Conservation (phyloP, 1,284 basidiomycete species). For the Phellopilus nigrolimitatus region DNA sequence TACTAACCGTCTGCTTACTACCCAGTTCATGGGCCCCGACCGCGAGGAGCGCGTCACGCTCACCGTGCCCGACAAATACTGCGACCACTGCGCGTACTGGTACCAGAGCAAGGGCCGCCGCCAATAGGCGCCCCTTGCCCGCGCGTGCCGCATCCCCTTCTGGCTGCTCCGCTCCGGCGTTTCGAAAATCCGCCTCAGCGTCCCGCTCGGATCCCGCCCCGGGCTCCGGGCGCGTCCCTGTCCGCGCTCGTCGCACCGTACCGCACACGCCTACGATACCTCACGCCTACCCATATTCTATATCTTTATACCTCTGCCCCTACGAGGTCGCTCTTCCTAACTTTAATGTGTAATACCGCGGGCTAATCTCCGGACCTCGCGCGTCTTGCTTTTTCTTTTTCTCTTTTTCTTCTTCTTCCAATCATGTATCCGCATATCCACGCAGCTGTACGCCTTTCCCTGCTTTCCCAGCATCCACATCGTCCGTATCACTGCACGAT, state of each 20-base stretch:
- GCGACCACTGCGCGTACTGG: constrained; percentile 60
- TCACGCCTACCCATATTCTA: neutral
- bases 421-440: neutral
- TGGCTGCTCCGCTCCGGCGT: neutral
- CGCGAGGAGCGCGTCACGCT: constrained; percentile 51
- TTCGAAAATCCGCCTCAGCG: neutral
- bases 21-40: constrained; percentile 67
- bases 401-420: neutral
- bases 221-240: neutral
- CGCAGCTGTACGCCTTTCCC: neutral
- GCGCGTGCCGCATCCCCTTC: neutral
- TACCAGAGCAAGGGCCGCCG: constrained; percentile 39
- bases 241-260: neutral
- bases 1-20: neutral
- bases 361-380: neutral
- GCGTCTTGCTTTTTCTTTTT: neutral
- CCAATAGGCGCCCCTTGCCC: constrained; percentile 18
- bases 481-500: neutral
- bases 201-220: neutral
- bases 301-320: neutral
- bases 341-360: neutral
- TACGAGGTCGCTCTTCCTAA: neutral
- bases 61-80: constrained; percentile 48
- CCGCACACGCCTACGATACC: too few species aligned
- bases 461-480: too few species aligned